A percentile compares a stretch with the other conserved stretches of the same genome.
These are phyloP conservation scores for Pythium scleroteichum DNA, from an alignment of 352 stramenopile genomes.

Conservation along the genomic window DNA sequence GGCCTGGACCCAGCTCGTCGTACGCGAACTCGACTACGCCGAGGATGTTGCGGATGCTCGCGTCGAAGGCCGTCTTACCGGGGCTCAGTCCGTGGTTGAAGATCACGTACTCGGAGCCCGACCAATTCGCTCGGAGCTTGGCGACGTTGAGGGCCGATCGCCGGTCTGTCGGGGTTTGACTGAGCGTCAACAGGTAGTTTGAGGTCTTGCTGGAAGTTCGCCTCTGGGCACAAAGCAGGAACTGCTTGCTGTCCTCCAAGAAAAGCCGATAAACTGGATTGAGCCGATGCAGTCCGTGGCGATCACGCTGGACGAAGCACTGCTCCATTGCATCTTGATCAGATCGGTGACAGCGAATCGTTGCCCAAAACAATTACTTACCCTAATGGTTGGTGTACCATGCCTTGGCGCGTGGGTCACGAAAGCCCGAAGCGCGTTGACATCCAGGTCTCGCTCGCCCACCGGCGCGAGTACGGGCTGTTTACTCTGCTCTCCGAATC, in stretches of 20 bases:
- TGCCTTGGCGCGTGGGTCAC: slow-evolving; percentile 36
- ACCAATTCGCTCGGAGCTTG: slow-evolving; percentile 68
- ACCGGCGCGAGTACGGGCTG: background rate
- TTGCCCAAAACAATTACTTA: no score
- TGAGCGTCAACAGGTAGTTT: slow-evolving; percentile 64
- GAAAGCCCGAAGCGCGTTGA: slow-evolving; percentile 38
- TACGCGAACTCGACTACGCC: slow-evolving; percentile 61
- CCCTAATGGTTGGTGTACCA: slow-evolving; percentile 31
- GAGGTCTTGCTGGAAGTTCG: slow-evolving; percentile 51
- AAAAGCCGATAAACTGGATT: slow-evolving; percentile 62
- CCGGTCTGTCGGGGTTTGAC: slow-evolving; percentile 36
- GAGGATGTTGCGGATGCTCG: slow-evolving; percentile 48
- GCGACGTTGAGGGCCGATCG: slow-evolving; percentile 44
- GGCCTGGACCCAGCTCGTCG: slow-evolving; percentile 67
- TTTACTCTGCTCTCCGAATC: background rate
- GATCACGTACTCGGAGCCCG: slow-evolving; percentile 59
- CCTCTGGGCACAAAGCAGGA: slow-evolving; percentile 56
- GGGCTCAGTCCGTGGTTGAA: slow-evolving; percentile 62
- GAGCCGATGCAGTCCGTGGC: slow-evolving; percentile 44
- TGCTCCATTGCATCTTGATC: no score
- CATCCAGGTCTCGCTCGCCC: slow-evolving; percentile 13
- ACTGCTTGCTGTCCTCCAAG: slow-evolving; percentile 51
- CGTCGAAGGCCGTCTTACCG: slow-evolving; percentile 40
- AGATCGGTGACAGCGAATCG: no score
- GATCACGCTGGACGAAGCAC: slow-evolving; percentile 63